Percentiles rank a stretch among this genome's conserved stretches.
Evolutionary conservation across 2,329 filamentous ascomycete species (phyloP).

Genomic region (Plectosphaerella sp.): DNA sequence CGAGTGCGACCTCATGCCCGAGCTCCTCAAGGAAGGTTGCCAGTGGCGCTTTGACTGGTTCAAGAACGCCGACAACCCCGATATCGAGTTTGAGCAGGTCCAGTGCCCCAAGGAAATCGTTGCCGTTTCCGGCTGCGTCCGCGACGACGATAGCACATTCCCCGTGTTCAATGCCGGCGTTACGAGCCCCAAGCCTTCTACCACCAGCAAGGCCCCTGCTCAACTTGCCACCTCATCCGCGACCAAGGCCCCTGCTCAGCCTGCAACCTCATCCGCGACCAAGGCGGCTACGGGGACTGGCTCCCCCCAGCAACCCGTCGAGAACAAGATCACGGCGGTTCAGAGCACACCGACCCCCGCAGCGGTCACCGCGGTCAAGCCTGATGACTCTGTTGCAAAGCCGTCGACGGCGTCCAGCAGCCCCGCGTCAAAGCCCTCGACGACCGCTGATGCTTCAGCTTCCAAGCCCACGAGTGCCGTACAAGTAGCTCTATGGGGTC

Average conservation of each 20-base stretch:
- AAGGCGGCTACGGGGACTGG: no score
- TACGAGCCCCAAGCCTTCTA: not conserved
- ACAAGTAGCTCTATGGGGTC: slow-evolving; percentile 17
- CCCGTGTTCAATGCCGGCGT: slow-evolving; percentile 1
- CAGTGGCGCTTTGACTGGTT: slow-evolving; percentile 64
- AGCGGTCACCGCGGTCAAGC: not conserved
- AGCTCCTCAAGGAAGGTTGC: slow-evolving; percentile 49
- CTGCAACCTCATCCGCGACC: not conserved
- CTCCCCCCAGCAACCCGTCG: not conserved
- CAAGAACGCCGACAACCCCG: slow-evolving; percentile 51
- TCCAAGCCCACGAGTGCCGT: not conserved
- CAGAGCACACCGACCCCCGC: no score
- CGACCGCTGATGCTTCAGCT: no score
- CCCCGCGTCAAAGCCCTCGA: no score
- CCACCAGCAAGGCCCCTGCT: not conserved
- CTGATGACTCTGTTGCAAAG: not conserved
- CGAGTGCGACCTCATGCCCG: slow-evolving; percentile 48
- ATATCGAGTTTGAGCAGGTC: slow-evolving; percentile 49
- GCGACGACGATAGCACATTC: slow-evolving; percentile 15
- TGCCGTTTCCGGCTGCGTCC: slow-evolving; percentile 28
- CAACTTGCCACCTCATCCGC: not conserved
- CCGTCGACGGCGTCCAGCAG: not conserved
- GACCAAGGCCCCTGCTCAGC: not conserved
- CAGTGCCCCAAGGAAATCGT: slow-evolving; percentile 46
- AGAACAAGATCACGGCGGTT: no score